These are phyloP conservation scores for Aegilops bicornis DNA, from an alignment of 176 grass and related monocot species.

Conservation along the genomic window DNA sequence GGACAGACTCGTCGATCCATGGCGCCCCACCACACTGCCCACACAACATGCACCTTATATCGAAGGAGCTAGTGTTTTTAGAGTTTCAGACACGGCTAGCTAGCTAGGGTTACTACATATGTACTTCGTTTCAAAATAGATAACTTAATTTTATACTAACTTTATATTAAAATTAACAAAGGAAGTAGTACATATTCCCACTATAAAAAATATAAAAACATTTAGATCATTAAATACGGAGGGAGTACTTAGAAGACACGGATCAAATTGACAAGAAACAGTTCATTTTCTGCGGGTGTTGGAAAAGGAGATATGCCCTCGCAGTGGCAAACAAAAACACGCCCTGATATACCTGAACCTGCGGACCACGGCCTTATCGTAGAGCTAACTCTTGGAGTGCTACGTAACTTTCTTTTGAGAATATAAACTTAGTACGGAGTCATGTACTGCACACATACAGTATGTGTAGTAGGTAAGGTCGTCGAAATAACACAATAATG, in stretches of 20 bases:
- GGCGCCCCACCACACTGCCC: background rate
- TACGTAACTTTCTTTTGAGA: background rate
- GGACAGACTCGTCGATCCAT: constrained; percentile 6
- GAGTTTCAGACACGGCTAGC: background rate
- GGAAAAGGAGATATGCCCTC: background rate
- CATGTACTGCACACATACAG: too few species aligned
- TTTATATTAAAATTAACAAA: too few species aligned
- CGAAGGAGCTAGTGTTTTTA: background rate
- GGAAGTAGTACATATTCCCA: too few species aligned
- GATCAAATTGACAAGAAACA: background rate
- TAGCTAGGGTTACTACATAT: background rate
- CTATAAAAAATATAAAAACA: too few species aligned
- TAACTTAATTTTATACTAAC: too few species aligned
- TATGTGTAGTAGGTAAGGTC: too few species aligned
- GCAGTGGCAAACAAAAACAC: background rate
- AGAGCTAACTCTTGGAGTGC: background rate
- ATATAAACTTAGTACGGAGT: too few species aligned
- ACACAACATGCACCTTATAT: background rate
- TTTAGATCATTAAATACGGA: too few species aligned
- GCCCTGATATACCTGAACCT: background rate
- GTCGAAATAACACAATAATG: too few species aligned
- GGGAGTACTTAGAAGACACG: background rate
- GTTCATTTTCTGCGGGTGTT: background rate
- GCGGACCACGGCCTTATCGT: background rate
- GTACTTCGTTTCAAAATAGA: background rate